Percentiles rank a stretch among this genome's conserved stretches.
phyloP scores from a whole-genome alignment of 345 rosid genomes.

The Eucalyptus coolabah region DNA sequence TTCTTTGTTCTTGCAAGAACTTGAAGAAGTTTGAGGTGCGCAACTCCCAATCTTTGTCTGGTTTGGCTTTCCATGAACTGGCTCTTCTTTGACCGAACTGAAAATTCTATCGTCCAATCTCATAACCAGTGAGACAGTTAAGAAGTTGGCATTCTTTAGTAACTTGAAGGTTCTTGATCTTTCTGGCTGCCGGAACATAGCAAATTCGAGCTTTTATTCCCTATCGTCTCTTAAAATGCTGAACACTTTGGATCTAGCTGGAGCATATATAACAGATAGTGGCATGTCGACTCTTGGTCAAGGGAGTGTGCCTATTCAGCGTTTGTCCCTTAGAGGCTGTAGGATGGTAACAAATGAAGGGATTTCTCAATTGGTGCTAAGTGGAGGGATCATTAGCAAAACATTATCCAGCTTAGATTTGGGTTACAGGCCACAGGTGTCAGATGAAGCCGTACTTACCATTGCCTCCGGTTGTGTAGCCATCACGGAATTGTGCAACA shows the following conservation, averaged over 20 bases:
- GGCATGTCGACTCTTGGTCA: slow-evolving; percentile 38
- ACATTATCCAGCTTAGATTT: slow-evolving; percentile 41
- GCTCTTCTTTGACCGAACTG: slow-evolving; percentile 37
- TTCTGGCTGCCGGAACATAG: slow-evolving; percentile 43
- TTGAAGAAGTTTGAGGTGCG: slow-evolving; percentile 47
- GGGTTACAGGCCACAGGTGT: slow-evolving; percentile 46
- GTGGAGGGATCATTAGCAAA: slow-evolving; percentile 30
- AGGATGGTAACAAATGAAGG: slow-evolving; percentile 59
- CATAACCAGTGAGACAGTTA: slow-evolving; percentile 61
- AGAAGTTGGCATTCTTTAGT: slow-evolving; percentile 27
- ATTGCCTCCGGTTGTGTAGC: slow-evolving; percentile 19
- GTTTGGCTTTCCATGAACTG: slow-evolving; percentile 53
- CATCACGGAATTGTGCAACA: slow-evolving; percentile 33
- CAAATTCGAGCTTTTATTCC: slow-evolving; percentile 35
- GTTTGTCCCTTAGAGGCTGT: slow-evolving; percentile 48
- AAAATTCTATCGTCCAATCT: slow-evolving; percentile 34
- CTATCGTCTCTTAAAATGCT: slow-evolving; percentile 27
- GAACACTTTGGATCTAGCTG: slow-evolving; percentile 36
- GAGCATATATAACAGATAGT: slow-evolving; percentile 48
- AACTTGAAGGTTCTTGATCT: slow-evolving; percentile 48
- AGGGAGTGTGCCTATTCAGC: slow-evolving; percentile 25
- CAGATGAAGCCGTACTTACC: slow-evolving; percentile 28
- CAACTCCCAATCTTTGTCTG: slow-evolving; percentile 36
- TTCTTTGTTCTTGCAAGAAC: slow-evolving; percentile 40
- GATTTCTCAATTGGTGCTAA: slow-evolving; percentile 22